Conservation (phyloP, 495 filamentous ascomycete genomes). For the Recurvomyces mirabilis region DNA sequence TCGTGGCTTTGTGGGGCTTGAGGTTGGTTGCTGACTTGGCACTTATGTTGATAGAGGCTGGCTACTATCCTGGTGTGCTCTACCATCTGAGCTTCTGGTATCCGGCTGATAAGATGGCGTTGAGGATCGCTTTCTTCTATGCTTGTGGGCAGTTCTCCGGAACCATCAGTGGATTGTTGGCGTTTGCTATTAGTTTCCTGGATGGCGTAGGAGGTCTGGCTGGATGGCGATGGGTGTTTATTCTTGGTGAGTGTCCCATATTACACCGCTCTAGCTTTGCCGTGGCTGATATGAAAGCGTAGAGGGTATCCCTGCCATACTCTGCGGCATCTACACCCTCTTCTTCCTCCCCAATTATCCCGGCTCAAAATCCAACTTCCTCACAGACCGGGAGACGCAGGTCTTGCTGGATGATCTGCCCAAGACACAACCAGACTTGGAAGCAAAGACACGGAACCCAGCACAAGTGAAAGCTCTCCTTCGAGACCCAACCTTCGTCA, state of each 20-base stretch:
- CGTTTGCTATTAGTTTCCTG: slow-evolving; percentile 1
- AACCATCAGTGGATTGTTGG: slow-evolving; percentile 1
- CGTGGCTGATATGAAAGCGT: too few species aligned
- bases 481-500: neutral
- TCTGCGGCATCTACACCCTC: neutral
- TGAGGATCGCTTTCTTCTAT: too few species aligned
- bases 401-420: neutral
- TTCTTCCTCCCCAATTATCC: slow-evolving; percentile 14
- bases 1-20: too few species aligned
- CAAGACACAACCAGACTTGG: neutral
- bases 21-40: too few species aligned
- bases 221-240: slow-evolving; percentile 10
- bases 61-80: too few species aligned
- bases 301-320: neutral
- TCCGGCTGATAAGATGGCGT: too few species aligned
- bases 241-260: slow-evolving; percentile 11
- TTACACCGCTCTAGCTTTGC: neutral
- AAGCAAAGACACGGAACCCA: slow-evolving; percentile 5
- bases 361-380: neutral
- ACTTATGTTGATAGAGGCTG: too few species aligned
- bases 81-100: too few species aligned
- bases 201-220: slow-evolving; percentile 14
- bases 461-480: neutral
- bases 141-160: slow-evolving; percentile 8
- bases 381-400: slow-evolving; percentile 1